Conservation (phyloP, 192 early-diverging fungal species). For the Umbelopsis vinacea region DNA sequence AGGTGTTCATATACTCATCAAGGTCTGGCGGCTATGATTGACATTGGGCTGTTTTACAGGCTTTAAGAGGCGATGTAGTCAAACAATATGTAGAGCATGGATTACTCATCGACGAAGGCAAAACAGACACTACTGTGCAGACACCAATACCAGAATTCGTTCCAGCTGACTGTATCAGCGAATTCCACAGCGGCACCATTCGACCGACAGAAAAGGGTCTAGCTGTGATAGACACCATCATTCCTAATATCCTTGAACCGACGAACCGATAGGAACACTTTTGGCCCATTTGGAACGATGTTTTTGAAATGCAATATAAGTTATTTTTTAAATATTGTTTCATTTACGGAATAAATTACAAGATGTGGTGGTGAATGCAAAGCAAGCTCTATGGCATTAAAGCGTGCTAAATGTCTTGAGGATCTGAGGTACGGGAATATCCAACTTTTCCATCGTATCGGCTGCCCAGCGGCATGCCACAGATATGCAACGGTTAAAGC, state of each 20-base stretch:
- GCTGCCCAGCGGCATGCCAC: constrained; percentile 9
- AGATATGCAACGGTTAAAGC: neutral
- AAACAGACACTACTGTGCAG: constrained; percentile 15
- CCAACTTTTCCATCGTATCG: constrained; percentile 1
- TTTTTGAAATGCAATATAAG: neutral
- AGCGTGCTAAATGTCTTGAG: neutral
- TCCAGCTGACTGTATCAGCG: constrained; percentile 24
- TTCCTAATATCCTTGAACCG: constrained; percentile 37
- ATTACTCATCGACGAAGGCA: constrained; percentile 28
- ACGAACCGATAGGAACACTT: neutral
- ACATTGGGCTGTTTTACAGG: neutral
- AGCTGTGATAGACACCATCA: constrained; percentile 53
- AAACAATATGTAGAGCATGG: constrained; percentile 18
- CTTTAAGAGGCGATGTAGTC: constrained; percentile 23
- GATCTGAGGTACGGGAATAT: constrained; percentile 2
- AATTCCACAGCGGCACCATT: constrained; percentile 27
- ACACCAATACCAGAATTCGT: constrained; percentile 22
- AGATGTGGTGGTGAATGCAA: neutral
- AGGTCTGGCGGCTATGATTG: neutral
- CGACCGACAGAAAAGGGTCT: constrained; percentile 57
- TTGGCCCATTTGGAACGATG: neutral
- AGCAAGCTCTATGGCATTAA: too few species aligned
- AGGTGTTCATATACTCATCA: neutral
- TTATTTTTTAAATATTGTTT: neutral
- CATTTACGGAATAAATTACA: neutral